These are phyloP conservation scores for Fistulinella prunicolor DNA, from an alignment of 768 basidiomycete genomes.

Conservation along the genomic window DNA sequence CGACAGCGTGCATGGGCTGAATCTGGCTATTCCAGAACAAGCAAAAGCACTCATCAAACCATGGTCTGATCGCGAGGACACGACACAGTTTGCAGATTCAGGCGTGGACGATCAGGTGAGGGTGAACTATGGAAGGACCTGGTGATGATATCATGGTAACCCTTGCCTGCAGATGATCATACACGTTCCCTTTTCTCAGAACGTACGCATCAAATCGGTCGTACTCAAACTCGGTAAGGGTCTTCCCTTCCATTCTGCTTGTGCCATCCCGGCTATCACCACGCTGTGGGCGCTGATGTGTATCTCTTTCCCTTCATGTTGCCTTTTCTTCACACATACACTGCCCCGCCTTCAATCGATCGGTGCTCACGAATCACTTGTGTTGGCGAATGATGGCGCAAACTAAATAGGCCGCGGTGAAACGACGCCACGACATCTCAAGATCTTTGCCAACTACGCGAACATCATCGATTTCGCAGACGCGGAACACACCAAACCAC, in stretches of 20 bases:
- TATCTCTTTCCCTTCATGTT: slow-evolving; percentile 1
- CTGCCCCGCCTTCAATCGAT: slow-evolving; percentile 5
- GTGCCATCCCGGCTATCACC: too few species aligned
- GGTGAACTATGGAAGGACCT: slow-evolving; percentile 2
- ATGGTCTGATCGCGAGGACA: slow-evolving; percentile 76
- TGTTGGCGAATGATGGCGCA: slow-evolving; percentile 3
- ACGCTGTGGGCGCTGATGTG: slow-evolving; percentile 12
- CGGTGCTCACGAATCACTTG: too few species aligned
- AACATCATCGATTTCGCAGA: slow-evolving; percentile 78
- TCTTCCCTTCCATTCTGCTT: slow-evolving; percentile 4
- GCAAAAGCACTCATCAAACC: slow-evolving; percentile 76
- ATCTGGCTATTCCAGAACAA: slow-evolving; percentile 76
- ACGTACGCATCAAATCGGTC: slow-evolving; percentile 71
- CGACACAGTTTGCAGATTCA: slow-evolving; percentile 63
- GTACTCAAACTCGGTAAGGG: slow-evolving; percentile 70
- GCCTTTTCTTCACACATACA: slow-evolving; percentile 2
- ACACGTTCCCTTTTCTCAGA: slow-evolving; percentile 77
- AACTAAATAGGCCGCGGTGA: slow-evolving; percentile 65
- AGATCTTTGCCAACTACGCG: slow-evolving; percentile 70
- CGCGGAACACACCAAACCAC: slow-evolving; percentile 64
- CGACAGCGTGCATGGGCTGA: slow-evolving; percentile 73
- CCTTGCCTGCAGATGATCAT: slow-evolving; percentile 58
- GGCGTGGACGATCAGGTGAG: slow-evolving; percentile 83
- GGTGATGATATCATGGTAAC: slow-evolving; percentile 7
- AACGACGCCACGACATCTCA: slow-evolving; percentile 66